Conservation (phyloP, 495 filamentous ascomycete genomes). For the Talaromyces ruber region DNA sequence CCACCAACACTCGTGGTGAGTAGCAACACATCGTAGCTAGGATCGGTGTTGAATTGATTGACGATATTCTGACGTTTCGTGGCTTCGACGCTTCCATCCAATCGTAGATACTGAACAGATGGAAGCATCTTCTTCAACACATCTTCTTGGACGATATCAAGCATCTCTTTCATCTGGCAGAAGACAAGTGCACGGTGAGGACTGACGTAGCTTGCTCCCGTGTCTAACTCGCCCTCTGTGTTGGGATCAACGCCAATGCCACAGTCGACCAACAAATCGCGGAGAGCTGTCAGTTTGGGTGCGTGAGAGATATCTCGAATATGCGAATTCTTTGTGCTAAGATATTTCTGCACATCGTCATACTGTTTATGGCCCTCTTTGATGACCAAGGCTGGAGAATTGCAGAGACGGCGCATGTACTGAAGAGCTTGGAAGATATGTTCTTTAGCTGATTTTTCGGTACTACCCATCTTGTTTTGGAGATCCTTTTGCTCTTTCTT, state of each 20-base stretch:
- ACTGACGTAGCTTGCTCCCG: constrained; percentile 74
- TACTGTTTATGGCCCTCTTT: constrained; percentile 90
- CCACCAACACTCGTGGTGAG: constrained; percentile 93
- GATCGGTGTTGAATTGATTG: constrained; percentile 96
- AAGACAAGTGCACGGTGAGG: constrained; percentile 94
- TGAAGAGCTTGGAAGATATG: constrained; percentile 99
- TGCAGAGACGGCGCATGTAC: constrained; percentile 99
- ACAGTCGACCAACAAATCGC: constrained; percentile 87
- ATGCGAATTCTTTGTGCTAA: constrained; percentile 59
- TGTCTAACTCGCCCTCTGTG: constrained; percentile 47
- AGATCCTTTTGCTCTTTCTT: constrained; percentile 85
- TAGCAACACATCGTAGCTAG: constrained; percentile 86
- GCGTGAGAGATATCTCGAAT: constrained; percentile 82
- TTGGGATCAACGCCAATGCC: constrained; percentile 70
- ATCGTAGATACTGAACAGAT: constrained; percentile 76
- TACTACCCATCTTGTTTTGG: constrained; percentile 62
- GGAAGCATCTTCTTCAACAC: constrained; percentile 82
- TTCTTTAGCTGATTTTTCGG: constrained; percentile 86
- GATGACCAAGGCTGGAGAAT: constrained; percentile 90
- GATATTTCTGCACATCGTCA: constrained; percentile 66
- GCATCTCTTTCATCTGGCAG: constrained; percentile 99
- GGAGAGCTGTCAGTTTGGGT: constrained; percentile 82
- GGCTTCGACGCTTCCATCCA: constrained; percentile 87
- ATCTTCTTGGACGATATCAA: constrained; percentile 92
- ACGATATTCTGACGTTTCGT: constrained; percentile 90